Evolutionary conservation across 768 basidiomycete species (phyloP).

Genomic region (Mycena kentingensis): DNA sequence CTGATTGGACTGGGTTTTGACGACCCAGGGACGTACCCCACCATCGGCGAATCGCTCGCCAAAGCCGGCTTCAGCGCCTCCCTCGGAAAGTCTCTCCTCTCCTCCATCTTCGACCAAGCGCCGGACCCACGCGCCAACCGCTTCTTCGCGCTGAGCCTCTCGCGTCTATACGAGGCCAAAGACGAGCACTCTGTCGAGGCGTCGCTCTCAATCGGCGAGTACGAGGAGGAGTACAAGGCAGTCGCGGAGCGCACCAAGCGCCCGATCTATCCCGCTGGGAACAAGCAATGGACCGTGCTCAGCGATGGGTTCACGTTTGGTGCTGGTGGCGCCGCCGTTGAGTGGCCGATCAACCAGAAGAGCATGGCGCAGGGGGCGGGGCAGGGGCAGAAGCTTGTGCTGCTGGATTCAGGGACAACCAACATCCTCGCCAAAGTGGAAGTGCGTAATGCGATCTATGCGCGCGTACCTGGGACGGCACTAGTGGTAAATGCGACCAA

Average conservation of each 20-base stretch:
- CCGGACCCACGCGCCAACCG: no score
- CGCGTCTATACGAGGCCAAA: not conserved
- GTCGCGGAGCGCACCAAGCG: not conserved
- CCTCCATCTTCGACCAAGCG: no score
- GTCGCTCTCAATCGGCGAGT: not conserved
- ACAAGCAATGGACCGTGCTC: not conserved
- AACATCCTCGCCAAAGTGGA: not conserved
- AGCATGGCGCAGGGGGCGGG: not conserved
- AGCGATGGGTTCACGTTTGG: not conserved
- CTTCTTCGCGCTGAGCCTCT: constrained; percentile 1
- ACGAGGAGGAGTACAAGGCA: not conserved
- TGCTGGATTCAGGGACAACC: not conserved
- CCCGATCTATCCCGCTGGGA: not conserved
- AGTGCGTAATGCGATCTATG: not conserved
- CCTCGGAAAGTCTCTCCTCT: no score
- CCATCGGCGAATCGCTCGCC: no score
- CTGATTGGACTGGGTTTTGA: no score
- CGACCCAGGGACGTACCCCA: no score
- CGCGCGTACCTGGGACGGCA: not conserved
- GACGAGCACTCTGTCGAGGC: not conserved
- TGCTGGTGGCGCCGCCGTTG: not conserved
- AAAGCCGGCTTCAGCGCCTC: no score
- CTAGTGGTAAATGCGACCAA: not conserved
- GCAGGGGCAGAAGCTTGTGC: no score
- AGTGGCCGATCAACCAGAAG: not conserved